Base-by-base conservation (phyloP, 2,329 filamentous ascomycete species). In the Penicillium occitanis region DNA sequence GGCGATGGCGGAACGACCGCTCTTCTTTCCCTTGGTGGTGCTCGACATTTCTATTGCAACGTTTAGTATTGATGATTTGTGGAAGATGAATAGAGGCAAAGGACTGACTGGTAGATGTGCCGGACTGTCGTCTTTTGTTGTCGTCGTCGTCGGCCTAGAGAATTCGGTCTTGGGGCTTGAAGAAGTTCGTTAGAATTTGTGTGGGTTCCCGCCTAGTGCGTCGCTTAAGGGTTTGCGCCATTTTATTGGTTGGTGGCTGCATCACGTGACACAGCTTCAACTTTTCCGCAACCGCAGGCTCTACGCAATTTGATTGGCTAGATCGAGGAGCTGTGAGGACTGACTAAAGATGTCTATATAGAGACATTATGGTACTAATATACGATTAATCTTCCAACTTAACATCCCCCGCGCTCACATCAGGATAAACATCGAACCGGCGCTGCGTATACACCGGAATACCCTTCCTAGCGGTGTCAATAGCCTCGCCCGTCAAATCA, bases 341-440 rank as follows among this genome's bases (percentile, higher is more conserved):
- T 33, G 4, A 19, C 30, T 33, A 1, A 33, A 33, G 30, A n/a
- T 50, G 22, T 14, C 17, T 42, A 42, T 14, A 25, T 28, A 6
- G 46, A 28, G 14, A 22, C 17, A 33, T n/a, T 57, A 57, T 37
- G 40, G 30, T 35, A 5, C 7, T 33, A 11, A 19, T 8, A 22
- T 61, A 19, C 25, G 11, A 30, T n/a, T 64, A 64, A 44, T 64
- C 51, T 22, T 57, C 50, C 4, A 57, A 5, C 22, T 35, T 63
- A 44, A 48, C 37, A 33, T 67, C 53, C 1, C 86, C 89, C 72
- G 86, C 79, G 73, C 88, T 93, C 37, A 99, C 88, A 82, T 99
- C 93, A 0, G 92, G 91, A 78, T 99, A 99, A 22, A 99, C 90
- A 78, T 99, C 95, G 76, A 97, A 99, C 70, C 95, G 84, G 73